Evolutionary conservation across 2,329 filamentous ascomycete species (phyloP), one percentile per base, ranked within the genome.

Genomic region (Pseudogymnoascus sp.): DNA sequence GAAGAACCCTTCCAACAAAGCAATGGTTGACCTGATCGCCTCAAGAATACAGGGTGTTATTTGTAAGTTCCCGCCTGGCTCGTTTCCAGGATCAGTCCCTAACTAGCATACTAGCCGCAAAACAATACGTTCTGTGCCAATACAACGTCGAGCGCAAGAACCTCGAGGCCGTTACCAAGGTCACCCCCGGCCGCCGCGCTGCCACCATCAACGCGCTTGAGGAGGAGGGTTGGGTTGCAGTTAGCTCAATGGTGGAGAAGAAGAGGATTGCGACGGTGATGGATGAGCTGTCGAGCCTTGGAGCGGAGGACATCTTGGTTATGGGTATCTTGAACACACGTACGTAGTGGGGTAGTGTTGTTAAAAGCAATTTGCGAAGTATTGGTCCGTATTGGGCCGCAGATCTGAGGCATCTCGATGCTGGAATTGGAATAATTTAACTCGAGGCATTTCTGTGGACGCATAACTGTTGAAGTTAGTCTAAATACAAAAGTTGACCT

Each of bases 171-270:
- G 93, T 90, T 7, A 85, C 83, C 56, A 83, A 83, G 69, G 90
- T 97, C 73, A 97, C 95, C 0, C 95, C 95, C 0, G 95, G 95
- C 66, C 96, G 95, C 79, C 89, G 95, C 60, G 93, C 95, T 1
- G 91, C 95, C 2, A 97, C 93, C 1, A 83, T 97, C 69, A 97
- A 90, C n/a, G 81, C 89, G 14, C 81, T 99, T 2, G 93, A 97
- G 69, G 89, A 91, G 72, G 86, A 91, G 63, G 90, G 88, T 62
- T 97, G 93, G 93, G 91, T 97, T 37, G 93, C 93, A n/a, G 89
- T 97, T 67, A 91, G 87, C 73, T 87, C 88, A 60, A 97, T 97
- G 93, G 93, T 96, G 5, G 87, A 91, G 80, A 90, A 73, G 67
- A 74, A 74, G 66, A 69, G 68, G 46, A 73, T 74, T 37, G 72